A percentile compares a stretch with the other conserved stretches of the same genome.
Evolutionary conservation across 2,329 filamentous ascomycete species (phyloP).

Genomic region (Sarocladium oryzae): DNA sequence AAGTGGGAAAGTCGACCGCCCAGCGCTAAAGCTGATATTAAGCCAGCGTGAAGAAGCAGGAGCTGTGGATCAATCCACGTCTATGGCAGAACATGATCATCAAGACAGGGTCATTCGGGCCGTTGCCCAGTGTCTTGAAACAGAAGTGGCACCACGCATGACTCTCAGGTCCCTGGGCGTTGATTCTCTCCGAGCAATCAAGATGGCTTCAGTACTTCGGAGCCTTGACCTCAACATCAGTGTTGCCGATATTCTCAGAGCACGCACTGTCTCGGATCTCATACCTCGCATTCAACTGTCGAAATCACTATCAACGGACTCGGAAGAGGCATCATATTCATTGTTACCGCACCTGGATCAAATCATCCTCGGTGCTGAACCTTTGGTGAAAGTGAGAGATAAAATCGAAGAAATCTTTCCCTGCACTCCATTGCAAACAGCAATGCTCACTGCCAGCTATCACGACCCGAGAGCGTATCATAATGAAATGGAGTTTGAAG

Average conservation of each 20-base stretch:
- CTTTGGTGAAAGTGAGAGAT: slow-evolving; percentile 14
- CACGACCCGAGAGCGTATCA: slow-evolving; percentile 58
- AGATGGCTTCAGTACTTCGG: slow-evolving; percentile 57
- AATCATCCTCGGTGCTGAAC: slow-evolving; percentile 15
- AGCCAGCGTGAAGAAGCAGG: slow-evolving; percentile 30
- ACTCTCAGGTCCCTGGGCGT: slow-evolving; percentile 50
- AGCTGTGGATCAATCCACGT: not conserved
- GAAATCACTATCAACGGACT: not conserved
- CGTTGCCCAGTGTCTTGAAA: not conserved
- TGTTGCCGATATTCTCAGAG: slow-evolving; percentile 56
- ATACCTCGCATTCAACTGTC: slow-evolving; percentile 7
- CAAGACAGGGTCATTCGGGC: not conserved
- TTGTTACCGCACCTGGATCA: not conserved
- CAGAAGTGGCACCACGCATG: slow-evolving; percentile 16
- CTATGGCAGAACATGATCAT: not conserved
- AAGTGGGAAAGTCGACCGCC: slow-evolving; percentile 78
- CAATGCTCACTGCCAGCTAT: slow-evolving; percentile 74
- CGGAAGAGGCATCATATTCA: not conserved
- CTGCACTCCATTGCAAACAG: slow-evolving; percentile 68
- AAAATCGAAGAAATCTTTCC: slow-evolving; percentile 39
- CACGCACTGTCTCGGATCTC: slow-evolving; percentile 34
- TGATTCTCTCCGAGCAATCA: slow-evolving; percentile 50
- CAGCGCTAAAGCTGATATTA: slow-evolving; percentile 34
- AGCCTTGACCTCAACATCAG: slow-evolving; percentile 46
- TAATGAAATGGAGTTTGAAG: slow-evolving; percentile 67